Evolutionary conservation across 805 yeast genomes (phyloP), one percentile per base, ranked within the genome.

Genomic region (Danielozyma ontarioensis): DNA sequence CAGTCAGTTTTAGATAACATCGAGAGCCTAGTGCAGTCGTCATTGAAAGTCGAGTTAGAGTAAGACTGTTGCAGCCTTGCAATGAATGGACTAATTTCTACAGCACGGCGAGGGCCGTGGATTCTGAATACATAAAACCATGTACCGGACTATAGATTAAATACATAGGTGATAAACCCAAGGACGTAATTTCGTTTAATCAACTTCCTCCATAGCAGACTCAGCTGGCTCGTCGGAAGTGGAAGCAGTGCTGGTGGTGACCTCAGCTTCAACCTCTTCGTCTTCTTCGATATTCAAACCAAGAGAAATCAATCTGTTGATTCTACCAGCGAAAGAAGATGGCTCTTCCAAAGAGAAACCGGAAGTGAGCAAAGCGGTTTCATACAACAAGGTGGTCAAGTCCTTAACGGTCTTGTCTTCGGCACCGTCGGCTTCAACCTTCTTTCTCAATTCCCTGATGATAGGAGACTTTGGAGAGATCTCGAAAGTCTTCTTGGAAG

Each of bases 261-360:
- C 68, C 43, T 72, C 68, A 33, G 56, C 67, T 35, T 51, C 63
- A 33, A 50, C 67, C 44, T 59, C 72, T 57, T 80, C 86, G 23
- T 80, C 88, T 67, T 87, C 96, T 57, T 93, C 98, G 58, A 93
- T 88, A 83, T 93, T 89, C 65, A 93, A 83, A 68, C 99, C 99
- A 59, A 93, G 80, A 36, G 97, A 84, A 58, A 93, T 90, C 70
- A 93, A 81, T 72, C 97, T 85, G 83, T 93, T 93, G 70, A 93
- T 90, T 79, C 99, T 88, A 55, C 84, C 70, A 55, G 99, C 97
- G 60, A 93, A 93, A 35, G 96, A 81, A 60, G 83, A 80, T 74
- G 99, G 98, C 74, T 93, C 99, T 59, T 93, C 98, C 62, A 93
- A 80, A 50, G 97, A 73, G 89, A 93, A 93, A 70, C 99, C 99